phyloP scores from a whole-genome alignment of 2,329 filamentous ascomycete genomes.

The Juglanconis oblonga region DNA sequence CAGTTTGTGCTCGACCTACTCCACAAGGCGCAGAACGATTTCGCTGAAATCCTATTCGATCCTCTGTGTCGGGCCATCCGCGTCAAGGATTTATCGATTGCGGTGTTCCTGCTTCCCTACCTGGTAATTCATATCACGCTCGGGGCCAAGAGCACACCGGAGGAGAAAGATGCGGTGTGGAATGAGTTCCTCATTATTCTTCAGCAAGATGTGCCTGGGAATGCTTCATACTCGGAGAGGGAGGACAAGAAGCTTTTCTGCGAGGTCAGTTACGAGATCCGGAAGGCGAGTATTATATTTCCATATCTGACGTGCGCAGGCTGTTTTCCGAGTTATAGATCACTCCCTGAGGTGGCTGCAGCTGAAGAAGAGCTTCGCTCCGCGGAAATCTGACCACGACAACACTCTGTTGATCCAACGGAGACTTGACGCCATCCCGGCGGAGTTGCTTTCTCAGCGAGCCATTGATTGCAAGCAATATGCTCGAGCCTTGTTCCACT shows the following conservation, averaged over 20 bases:
- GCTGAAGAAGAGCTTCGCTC: conserved; percentile 54
- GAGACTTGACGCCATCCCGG: conserved; percentile 63
- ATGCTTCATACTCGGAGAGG: conserved; percentile 57
- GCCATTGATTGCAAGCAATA: conserved; percentile 95
- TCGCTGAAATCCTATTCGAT: conserved; percentile 74
- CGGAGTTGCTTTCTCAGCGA: conserved; percentile 71
- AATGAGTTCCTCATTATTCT: conserved; percentile 74
- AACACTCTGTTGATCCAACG: conserved; percentile 47
- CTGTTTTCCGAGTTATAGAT: conserved; percentile 85
- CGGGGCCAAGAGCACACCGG: conserved; percentile 58
- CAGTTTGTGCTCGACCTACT: conserved; percentile 79
- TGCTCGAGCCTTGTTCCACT: conserved; percentile 86
- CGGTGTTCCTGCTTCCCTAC: conserved; percentile 87
- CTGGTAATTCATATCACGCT: conserved; percentile 79
- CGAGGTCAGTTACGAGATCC: conserved; percentile 57
- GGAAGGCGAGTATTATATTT: not conserved
- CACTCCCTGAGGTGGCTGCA: conserved; percentile 91
- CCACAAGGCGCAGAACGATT: conserved; percentile 70
- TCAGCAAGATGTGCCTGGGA: conserved; percentile 51
- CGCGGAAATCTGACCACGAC: conserved; percentile 42
- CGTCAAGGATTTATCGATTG: conserved; percentile 80
- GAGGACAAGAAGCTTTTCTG: conserved; percentile 83
- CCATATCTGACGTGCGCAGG: conserved; percentile 45
- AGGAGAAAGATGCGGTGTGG: conserved; percentile 64
- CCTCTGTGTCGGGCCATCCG: conserved; percentile 79